Base-by-base conservation (phyloP, 495 filamentous ascomycete species). In the Daldinia grandis region DNA sequence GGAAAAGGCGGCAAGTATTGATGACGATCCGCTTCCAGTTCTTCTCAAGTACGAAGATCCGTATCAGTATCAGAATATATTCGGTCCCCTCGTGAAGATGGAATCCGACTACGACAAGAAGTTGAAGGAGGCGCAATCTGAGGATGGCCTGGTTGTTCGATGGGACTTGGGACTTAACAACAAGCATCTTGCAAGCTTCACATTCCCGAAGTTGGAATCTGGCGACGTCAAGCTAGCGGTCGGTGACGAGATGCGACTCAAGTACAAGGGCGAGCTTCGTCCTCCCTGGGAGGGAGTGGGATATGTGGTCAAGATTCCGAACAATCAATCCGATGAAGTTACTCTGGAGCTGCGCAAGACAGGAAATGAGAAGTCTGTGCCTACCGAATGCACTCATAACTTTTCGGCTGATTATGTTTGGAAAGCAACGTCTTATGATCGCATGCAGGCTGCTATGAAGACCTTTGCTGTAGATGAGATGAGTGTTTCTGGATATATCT, bases 21-120 rank as follows among this genome's bases (percentile, higher is more conserved):
- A 98, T 76, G 96, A 99, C 73, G 95, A 98, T 50, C 96, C 96
- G 30, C 91, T 93, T 5, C 93, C 94, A 15, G 95, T 99, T 31
- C 86, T 98, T 8, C 84, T 98, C 24, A 93, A 94, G 58, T 99
- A 99, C 72, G 95, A 98, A 61, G 96, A 98, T 80, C 94, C 95
- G 1, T 99, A 93, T 78, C 95, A 99, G 69, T 99, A 99, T 74
- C 95, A 99, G 79, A 99, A 99, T 72, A 95, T 98, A 24, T 99
- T 99, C 75, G 95, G 95, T 0, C 95, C 95, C 1, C 86, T 99
- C 4, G 95, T 99, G 65, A 99, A 99, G 81, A 98, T 99, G 77
- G 95, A 99, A 78, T 97, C 95, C n/a, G 95, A 99, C 79, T 99
- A 99, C 75, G 95, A 99, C 78, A 93, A 95, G 71, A 98, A 99